Conservation (phyloP, 1,284 basidiomycete species). For the Sutorius eximius region DNA sequence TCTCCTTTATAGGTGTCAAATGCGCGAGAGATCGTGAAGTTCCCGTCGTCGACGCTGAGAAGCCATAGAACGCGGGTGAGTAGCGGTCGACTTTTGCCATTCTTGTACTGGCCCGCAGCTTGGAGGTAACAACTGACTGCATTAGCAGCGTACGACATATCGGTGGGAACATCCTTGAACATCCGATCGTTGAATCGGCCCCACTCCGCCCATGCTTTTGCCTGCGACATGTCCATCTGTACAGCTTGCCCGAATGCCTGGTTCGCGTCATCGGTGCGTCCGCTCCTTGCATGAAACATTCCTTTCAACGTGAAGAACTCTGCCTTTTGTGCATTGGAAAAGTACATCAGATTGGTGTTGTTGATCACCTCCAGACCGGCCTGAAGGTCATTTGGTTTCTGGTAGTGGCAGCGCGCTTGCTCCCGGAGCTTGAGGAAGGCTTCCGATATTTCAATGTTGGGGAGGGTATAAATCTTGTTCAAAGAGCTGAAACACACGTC, state of each 20-base stretch:
- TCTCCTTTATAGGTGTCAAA: slow-evolving; percentile 98
- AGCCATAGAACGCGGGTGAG: slow-evolving; percentile 95
- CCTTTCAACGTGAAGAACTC: slow-evolving; percentile 99
- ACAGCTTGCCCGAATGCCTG: slow-evolving; percentile 93
- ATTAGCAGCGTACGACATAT: slow-evolving; percentile 79
- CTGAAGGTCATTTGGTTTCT: slow-evolving; percentile 90
- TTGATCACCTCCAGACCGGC: slow-evolving; percentile 98
- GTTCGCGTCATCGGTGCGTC: slow-evolving; percentile 89
- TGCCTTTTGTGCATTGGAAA: slow-evolving; percentile 91
- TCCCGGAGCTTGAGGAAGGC: slow-evolving; percentile 99
- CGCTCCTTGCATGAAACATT: slow-evolving; percentile 94
- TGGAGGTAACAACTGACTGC: slow-evolving; percentile 98
- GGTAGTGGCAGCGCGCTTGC: slow-evolving; percentile 99
- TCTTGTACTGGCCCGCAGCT: slow-evolving; percentile 96
- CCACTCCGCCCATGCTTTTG: slow-evolving; percentile 99
- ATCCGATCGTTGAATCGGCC: slow-evolving; percentile 92
- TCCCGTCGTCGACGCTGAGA: slow-evolving; percentile 88
- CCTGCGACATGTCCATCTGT: slow-evolving; percentile 91
- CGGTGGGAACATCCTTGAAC: slow-evolving; percentile 81
- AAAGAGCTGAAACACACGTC: slow-evolving; percentile 96
- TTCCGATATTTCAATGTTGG: slow-evolving; percentile 99
- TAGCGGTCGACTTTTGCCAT: slow-evolving; percentile 88
- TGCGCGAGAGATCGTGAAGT: slow-evolving; percentile 77
- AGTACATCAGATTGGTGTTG: slow-evolving; percentile 99
- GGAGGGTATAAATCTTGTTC: slow-evolving; percentile 97